Percentiles rank a stretch among this genome's conserved stretches.
phyloP scores from a whole-genome alignment of 2,329 filamentous ascomycete species.

The Trichoderma sp. region DNA sequence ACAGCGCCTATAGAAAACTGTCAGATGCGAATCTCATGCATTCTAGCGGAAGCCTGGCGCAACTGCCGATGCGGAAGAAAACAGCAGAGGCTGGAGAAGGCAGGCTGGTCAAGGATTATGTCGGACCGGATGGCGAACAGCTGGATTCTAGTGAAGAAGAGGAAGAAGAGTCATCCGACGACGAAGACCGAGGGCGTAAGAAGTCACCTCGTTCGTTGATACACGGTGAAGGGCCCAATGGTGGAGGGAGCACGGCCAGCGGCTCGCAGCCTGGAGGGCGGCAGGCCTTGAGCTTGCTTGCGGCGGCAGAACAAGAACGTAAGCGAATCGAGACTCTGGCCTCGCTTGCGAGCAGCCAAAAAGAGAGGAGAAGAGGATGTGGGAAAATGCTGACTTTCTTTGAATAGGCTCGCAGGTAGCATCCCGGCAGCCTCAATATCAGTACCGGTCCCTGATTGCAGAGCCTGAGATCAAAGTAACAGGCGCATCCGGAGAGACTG shows the following conservation, averaged over 20 bases:
- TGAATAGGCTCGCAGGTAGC: slow-evolving; percentile 55
- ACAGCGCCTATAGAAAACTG: slow-evolving; percentile 67
- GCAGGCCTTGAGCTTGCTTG: slow-evolving; percentile 63
- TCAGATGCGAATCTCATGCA: slow-evolving; percentile 70
- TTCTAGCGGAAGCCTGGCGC: slow-evolving; percentile 63
- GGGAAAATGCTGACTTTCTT: slow-evolving; percentile 29
- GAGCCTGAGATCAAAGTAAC: slow-evolving; percentile 69
- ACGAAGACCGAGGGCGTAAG: slow-evolving; percentile 67
- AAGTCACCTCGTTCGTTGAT: slow-evolving; percentile 52
- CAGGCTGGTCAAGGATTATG: slow-evolving; percentile 68
- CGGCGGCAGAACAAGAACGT: slow-evolving; percentile 79
- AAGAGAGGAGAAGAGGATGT: not conserved
- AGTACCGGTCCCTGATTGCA: slow-evolving; percentile 64
- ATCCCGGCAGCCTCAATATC: slow-evolving; percentile 51
- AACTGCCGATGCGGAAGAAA: slow-evolving; percentile 59
- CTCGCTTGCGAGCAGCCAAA: not conserved
- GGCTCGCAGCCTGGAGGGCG: slow-evolving; percentile 41
- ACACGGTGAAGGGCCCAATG: slow-evolving; percentile 41
- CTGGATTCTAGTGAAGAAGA: slow-evolving; percentile 73
- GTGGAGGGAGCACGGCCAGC: slow-evolving; percentile 38
- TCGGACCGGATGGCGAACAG: slow-evolving; percentile 66
- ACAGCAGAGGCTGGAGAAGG: slow-evolving; percentile 47
- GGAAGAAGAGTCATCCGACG: slow-evolving; percentile 62
- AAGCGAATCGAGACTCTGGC: slow-evolving; percentile 41
- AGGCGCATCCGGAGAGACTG: slow-evolving; percentile 62